Base-by-base conservation (phyloP, 2,329 filamentous ascomycete species). In the Bretziella fagacearum region DNA sequence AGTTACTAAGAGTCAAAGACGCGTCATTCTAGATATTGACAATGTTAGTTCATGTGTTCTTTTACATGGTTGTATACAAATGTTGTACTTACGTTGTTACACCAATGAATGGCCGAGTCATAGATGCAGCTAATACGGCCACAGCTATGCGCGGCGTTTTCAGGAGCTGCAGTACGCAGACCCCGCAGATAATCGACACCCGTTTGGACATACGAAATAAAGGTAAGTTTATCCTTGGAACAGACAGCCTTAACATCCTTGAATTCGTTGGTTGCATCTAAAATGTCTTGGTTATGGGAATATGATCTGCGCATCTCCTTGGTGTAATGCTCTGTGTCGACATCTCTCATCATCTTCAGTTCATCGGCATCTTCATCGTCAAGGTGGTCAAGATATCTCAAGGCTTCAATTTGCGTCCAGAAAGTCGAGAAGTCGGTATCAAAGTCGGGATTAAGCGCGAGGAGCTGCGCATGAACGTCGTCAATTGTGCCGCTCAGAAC, bases 371-470 rank as follows among this genome's bases (percentile, higher is more conserved):
- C 5, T 7, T 36, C 8, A n/a, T 32, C 26, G 6, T 32, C 43
- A 20, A 36, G 15, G 29, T 39, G 10, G 4, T 36, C 23, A 4
- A 44, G 22, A n/a, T 37, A 8, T 22, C 33, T n/a, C 40, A 25
- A 17, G 37, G 32, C 47, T 4, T 5, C 6, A 7, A 46, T 35
- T 23, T 43, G 36, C 6, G 25, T 2, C 36, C 44, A 27, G 20
- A 49, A 49, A 17, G 42, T 41, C 20, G 36, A 39, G 44, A 53
- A 54, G 11, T 53, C 50, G 4, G 37, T 8, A 4, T 54, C 50
- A 47, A 48, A 54, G 44, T 54, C 41, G 18, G 51, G 50, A 46
- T 55, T 54, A 26, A 53, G 37, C 41, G 48, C 18, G 10, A 52
- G 17, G n/a, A 53, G 47, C 44, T 53, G 50, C 6, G 29, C 41